Conservation (phyloP, 345 rosid species). For the thale cress (Arabidopsis thaliana) region TAIR10.1 NC_003071.7:12107001-12107500, state of each 20-base stretch:
- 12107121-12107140: too few relatives aligned
- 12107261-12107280: conserved; percentile 35
- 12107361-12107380: conserved; percentile 37
- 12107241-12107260: neutral
- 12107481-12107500: neutral
- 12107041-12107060: too few relatives aligned
- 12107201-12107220: neutral
- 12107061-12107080: too few relatives aligned
- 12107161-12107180: neutral
- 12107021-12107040: too few relatives aligned
- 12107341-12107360: conserved; percentile 42
- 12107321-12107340: conserved; percentile 52
- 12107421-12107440: conserved; percentile 28
- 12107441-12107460: conserved; percentile 29
- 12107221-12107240: neutral
- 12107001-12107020: too few relatives aligned
- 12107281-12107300: conserved; percentile 36
- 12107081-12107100: too few relatives aligned
- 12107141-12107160: too few relatives aligned
- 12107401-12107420: neutral
- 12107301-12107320: conserved; percentile 64
- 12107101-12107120: too few relatives aligned
- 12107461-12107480: conserved; percentile 26
- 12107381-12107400: conserved; percentile 34
- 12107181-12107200: neutral